Base-by-base conservation (phyloP, 495 filamentous ascomycete genomes). In the Beverwykella pulmonaria region DNA sequence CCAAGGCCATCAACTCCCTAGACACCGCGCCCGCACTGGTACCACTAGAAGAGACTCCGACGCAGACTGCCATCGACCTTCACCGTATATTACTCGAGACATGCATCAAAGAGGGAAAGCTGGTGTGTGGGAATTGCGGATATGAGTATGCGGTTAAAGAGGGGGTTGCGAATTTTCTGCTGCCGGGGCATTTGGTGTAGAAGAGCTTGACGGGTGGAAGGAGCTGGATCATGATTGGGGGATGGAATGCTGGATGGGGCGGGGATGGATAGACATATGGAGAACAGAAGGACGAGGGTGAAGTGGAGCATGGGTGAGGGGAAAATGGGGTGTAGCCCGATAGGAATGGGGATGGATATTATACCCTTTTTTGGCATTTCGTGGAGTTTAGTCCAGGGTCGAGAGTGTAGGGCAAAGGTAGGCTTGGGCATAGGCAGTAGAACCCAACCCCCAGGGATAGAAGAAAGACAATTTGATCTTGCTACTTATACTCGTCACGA, bases 131-230 rank as follows among this genome's bases (percentile, higher is more conserved):
- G 53, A 90, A 89, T 75, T 98, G 94, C 78, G 90, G 90, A 61
- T 92, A 98, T 75, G 88, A 93, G 78, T 98, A 98, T 77, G 84
- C 86, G 71, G 88, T 99, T 46, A 90, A 91, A 74, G 92, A 98
- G 77, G 95, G 94, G 23, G 96, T 98, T 71, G 91, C 92, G 49
- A 98, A 98, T 75, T 98, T 98, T 73, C 80, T 98, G 69, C 79
- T 98, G 74, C 94, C 94, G 19, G 93, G 88, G 72, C 94, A 98
- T 80, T 77, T 98, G 72, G 94, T 79, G 47, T n/a, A n/a, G n/a
- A n/a, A n/a, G n/a, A n/a, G n/a, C n/a, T n/a, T n/a, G n/a, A n/a
- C n/a, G n/a, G n/a, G n/a, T n/a, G n/a, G n/a, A n/a, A n/a, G n/a
- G n/a, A n/a, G n/a, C n/a, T n/a, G n/a, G n/a, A n/a, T n/a, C n/a